Evolutionary conservation across 2,329 filamentous ascomycete genomes (phyloP), one percentile per base, ranked within the genome.

Genomic region (Cytospora chrysosperma): DNA sequence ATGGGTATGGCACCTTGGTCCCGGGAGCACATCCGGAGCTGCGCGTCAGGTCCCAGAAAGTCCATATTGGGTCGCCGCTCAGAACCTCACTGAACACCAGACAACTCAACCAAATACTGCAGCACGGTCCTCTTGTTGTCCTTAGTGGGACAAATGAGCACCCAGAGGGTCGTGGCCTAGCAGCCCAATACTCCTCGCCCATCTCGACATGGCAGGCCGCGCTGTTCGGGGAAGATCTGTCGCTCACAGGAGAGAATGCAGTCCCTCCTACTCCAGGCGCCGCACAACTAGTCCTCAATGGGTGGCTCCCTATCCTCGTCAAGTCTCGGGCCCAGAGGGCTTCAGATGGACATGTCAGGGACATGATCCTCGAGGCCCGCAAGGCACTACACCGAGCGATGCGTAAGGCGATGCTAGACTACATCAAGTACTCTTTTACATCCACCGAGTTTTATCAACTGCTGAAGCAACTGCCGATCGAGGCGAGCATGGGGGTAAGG

Each of bases 251-350:
- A 13, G 37, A 28, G 13, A 49, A 19, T 15, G 34, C 21, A 7
- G 32, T 15, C 32, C 34, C 50, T 15, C 21, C 32, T 17, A 28
- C 32, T 15, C 17, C 37, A 9, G 59, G 24, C 15, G 32, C 51
- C 24, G 37, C 26, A 21, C 50, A 32, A 8, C 24, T 62, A 8
- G 26, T 62, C 10, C 24, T 62, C 30, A 65, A 65, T 17, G 56
- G 51, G 15, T 62, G 55, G 59, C 54, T 65, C 27, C 59, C 59
- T 6, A 32, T 65, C 17, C 30, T 62, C 19, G 59, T 65, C 50
- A 62, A 55, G 43, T 65, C 63, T 21, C 37, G 55, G 15, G 40
- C 53, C n/a, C 15, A 3, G 2, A 55, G 50, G 3, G 10, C 59
- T 27, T 56, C 59, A 19, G 26, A 62, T 24, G 50, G 56, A 10